phyloP scores from a whole-genome alignment of 306 rosid genomes.

The Fragaria nilgerrensis region DNA sequence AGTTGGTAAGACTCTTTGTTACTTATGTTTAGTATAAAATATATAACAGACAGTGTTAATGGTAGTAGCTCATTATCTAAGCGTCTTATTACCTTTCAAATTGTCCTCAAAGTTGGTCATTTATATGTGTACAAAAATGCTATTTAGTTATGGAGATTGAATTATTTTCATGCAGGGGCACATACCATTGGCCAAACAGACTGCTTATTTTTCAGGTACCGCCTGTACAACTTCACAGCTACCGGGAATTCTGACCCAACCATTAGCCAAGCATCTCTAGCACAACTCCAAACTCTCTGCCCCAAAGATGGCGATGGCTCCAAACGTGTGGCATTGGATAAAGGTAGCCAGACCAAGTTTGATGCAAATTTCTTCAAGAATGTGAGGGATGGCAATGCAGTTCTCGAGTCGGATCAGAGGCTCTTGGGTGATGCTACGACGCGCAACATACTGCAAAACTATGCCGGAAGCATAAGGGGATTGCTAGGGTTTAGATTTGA shows the following conservation, averaged over 20 bases:
- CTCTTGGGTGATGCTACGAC: constrained; percentile 56
- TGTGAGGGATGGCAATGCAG: constrained; percentile 53
- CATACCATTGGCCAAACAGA: constrained; percentile 73
- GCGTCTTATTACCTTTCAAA: not conserved
- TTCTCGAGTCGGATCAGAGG: constrained; percentile 77
- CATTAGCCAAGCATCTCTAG: constrained; percentile 44
- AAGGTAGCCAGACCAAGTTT: constrained; percentile 46
- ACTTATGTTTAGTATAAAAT: not conserved
- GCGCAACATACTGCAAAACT: constrained; percentile 39
- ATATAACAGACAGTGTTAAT: too few species aligned
- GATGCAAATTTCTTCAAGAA: constrained; percentile 67
- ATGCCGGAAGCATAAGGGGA: constrained; percentile 60
- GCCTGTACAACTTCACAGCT: constrained; percentile 58
- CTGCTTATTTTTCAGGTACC: constrained; percentile 56
- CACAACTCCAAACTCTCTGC: constrained; percentile 44
- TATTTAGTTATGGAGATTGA: not conserved
- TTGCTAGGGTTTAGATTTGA: constrained; percentile 59
- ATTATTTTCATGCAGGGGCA: constrained; percentile 39
- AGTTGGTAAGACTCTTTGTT: constrained; percentile 40
- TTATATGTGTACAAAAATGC: not conserved
- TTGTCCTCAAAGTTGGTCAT: not conserved
- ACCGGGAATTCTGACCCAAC: constrained; percentile 65
- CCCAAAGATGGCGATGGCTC: constrained; percentile 59
- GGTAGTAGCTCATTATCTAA: too few species aligned
- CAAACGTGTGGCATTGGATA: constrained; percentile 50